Percentiles rank a stretch among this genome's conserved stretches.
phyloP scores from a whole-genome alignment of 2,329 filamentous ascomycete genomes.

The Xylaria sp. region DNA sequence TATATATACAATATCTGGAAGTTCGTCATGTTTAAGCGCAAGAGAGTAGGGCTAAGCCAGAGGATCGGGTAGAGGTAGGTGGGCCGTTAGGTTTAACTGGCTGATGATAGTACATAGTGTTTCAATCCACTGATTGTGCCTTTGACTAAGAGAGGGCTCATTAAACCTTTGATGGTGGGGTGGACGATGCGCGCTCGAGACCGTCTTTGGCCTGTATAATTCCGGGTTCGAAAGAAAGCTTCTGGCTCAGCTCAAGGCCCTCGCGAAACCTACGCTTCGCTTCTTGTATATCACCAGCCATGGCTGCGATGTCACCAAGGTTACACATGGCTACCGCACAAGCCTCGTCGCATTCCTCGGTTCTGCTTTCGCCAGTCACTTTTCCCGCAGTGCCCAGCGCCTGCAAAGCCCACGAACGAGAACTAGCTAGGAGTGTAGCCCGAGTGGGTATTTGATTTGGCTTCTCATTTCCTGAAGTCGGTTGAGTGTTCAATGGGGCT shows the following conservation, averaged over 20 bases:
- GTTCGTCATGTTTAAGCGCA: not conserved
- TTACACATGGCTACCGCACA: conserved; percentile 89
- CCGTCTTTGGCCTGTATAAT: conserved; percentile 64
- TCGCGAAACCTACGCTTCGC: conserved; percentile 76
- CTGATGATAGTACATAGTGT: not conserved
- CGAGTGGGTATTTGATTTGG: conserved; percentile 59
- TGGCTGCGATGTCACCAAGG: conserved; percentile 82
- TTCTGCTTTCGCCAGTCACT: conserved; percentile 73
- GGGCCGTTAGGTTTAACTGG: not conserved
- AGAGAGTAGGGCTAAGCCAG: not conserved
- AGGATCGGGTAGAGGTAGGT: not conserved
- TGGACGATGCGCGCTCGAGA: conserved; percentile 50
- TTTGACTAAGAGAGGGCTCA: not conserved
- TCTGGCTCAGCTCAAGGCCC: conserved; percentile 69
- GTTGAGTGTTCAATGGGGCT: conserved; percentile 46
- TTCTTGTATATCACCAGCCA: conserved; percentile 72
- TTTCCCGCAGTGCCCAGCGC: conserved; percentile 73
- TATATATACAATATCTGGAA: conserved; percentile 15
- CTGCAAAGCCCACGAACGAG: conserved; percentile 81
- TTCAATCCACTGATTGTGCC: not conserved
- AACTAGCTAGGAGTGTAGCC: conserved; percentile 72
- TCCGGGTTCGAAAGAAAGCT: conserved; percentile 63
- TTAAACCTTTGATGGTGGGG: conserved; percentile 10
- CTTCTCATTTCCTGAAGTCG: conserved; percentile 42
- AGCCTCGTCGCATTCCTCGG: conserved; percentile 82